phyloP scores from a whole-genome alignment of 371 early-diverging fungal genomes.

The Mucor irregularis region DNA sequence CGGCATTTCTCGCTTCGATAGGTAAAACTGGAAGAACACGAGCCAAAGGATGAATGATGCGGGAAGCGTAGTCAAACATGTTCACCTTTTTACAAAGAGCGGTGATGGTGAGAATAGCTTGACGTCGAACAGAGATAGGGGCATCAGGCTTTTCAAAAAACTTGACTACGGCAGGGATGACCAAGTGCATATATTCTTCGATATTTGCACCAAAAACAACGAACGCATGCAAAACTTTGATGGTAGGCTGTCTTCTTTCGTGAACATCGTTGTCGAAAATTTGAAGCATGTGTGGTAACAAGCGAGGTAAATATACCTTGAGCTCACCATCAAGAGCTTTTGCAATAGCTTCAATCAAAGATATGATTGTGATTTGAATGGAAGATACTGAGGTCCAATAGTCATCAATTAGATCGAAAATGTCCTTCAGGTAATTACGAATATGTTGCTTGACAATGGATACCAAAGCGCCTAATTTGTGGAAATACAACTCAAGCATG shows the following conservation, averaged over 20 bases:
- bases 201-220: slow-evolving; percentile 86
- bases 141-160: slow-evolving; percentile 79
- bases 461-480: slow-evolving; percentile 82
- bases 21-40: slow-evolving; percentile 68
- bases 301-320: slow-evolving; percentile 75
- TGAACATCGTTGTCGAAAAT: slow-evolving; percentile 82
- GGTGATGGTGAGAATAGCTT: slow-evolving; percentile 81
- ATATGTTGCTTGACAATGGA: slow-evolving; percentile 91
- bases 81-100: slow-evolving; percentile 79
- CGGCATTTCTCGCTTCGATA: slow-evolving; percentile 64
- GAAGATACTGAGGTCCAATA: slow-evolving; percentile 76
- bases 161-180: slow-evolving; percentile 85
- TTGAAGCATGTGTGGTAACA: slow-evolving; percentile 65
- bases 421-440: slow-evolving; percentile 80
- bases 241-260: slow-evolving; percentile 72
- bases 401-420: slow-evolving; percentile 77
- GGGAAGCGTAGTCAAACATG: slow-evolving; percentile 87
- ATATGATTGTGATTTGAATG: slow-evolving; percentile 80
- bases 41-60: slow-evolving; percentile 90
- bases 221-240: slow-evolving; percentile 82
- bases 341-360: slow-evolving; percentile 86
- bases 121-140: slow-evolving; percentile 64
- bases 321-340: slow-evolving; percentile 88
- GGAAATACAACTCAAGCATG: slow-evolving; percentile 90
- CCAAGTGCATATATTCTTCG: slow-evolving; percentile 92